Base-by-base conservation (phyloP, 1,139 yeast species). In the Cylindricascospora bacillispora region DNA sequence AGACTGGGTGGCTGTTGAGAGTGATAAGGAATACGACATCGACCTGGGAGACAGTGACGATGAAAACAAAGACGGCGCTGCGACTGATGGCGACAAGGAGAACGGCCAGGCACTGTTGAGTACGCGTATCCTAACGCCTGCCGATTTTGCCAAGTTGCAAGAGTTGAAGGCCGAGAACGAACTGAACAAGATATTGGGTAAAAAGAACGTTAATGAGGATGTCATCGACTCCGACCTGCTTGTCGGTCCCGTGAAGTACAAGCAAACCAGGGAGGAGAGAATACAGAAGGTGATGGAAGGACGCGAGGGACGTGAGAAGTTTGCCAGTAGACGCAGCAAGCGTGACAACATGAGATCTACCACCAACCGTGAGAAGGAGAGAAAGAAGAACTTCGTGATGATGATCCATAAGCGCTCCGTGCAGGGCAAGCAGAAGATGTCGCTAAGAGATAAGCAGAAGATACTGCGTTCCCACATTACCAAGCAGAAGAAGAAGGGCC, bases 351-450 rank as follows among this genome's bases (percentile, higher is more conserved):
- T 78, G 51, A 48, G 44, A 28, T 81, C 95, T 25, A 86, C 97
- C 13, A 92, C 99, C 11, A 89, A 89, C 59, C 75, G 73, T 59
- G 95, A 92, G 58, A 89, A 89, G 72, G 93, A 86, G 13, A 71
- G 97, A 56, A 83, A 83, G 85, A 89, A 89, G 94, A 92, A 89
- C 61, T 89, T 85, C 54, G 89, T 92, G 54, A 89, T 89, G 99
- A 81, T 81, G 86, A 80, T 89, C 46, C 99, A 89, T 60, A 89
- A 89, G 63, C 72, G 73, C 47, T 75, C 82, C 31, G 97, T 89
- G 26, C 93, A 81, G 59, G 97, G 98, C 39, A 89, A 89, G 57
- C 89, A 79, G 40, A 81, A 78, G 60, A 65, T 80, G 65, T 81
- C 95, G 34, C 64, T 89, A 49, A 69, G 94, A 46, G 97, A 89